phyloP scores from a whole-genome alignment of 2,329 filamentous ascomycete genomes.

The Parafenestella ontariensis region DNA sequence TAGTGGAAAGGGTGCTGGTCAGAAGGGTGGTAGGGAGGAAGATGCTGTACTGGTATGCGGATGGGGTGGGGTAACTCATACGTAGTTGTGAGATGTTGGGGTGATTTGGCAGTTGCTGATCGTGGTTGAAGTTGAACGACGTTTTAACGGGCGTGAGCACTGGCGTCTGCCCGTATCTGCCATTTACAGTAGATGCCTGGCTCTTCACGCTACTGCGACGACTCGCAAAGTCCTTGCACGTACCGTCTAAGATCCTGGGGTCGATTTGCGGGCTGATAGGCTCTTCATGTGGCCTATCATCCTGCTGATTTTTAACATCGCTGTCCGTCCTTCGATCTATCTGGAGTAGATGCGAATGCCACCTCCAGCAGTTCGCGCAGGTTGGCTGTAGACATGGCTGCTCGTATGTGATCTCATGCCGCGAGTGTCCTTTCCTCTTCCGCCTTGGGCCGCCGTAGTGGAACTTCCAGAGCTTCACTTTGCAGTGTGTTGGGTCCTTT shows the following conservation, averaged over 20 bases:
- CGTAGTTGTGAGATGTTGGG: too few relatives aligned
- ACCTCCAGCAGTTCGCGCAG: conserved; percentile 21
- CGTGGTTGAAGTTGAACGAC: neutral
- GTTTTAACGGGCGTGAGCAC: neutral
- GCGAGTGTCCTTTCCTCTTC: conserved; percentile 3
- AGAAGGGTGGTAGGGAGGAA: neutral
- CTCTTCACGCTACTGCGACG: neutral
- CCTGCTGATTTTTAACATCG: neutral
- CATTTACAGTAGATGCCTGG: neutral
- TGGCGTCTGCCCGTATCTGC: neutral
- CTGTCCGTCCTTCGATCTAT: neutral
- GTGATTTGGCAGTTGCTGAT: neutral
- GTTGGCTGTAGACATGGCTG: conserved; percentile 20
- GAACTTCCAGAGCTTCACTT: conserved; percentile 20
- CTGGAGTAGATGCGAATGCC: conserved; percentile 14
- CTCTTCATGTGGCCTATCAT: neutral
- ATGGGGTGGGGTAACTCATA: too few relatives aligned
- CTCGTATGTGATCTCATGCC: conserved; percentile 12
- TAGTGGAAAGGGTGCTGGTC: neutral
- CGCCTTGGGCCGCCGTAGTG: conserved; percentile 22
- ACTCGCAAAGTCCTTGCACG: neutral
- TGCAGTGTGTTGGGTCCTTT: conserved; percentile 12
- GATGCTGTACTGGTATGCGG: neutral
- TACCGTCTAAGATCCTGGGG: conserved; percentile 5
- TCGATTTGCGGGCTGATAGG: conserved; percentile 1